These are phyloP conservation scores for Mycena maculata DNA, from an alignment of 768 basidiomycete genomes.

Conservation along the genomic window DNA sequence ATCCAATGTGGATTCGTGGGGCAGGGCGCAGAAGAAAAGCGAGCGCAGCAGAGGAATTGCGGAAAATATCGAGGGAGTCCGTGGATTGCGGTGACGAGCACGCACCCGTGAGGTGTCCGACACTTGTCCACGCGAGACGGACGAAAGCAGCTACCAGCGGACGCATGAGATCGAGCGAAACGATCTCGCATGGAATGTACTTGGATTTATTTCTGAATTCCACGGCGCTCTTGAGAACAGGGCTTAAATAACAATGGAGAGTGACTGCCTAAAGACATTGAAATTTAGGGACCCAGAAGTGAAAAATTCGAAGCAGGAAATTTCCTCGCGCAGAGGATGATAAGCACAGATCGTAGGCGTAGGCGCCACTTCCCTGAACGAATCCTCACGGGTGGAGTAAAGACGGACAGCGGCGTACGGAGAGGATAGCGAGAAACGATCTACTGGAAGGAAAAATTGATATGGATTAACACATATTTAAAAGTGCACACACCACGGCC, in stretches of 20 bases:
- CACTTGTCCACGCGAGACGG: neutral
- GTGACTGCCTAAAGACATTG: neutral
- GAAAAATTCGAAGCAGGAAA: neutral
- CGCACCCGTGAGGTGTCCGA: neutral
- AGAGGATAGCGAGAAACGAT: constrained; percentile 5
- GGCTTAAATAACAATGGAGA: neutral
- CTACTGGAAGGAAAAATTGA: constrained; percentile 1
- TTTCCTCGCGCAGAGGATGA: neutral
- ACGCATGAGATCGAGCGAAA: neutral
- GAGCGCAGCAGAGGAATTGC: neutral
- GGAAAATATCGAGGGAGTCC: neutral
- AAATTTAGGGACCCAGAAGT: neutral
- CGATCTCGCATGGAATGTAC: too few species aligned
- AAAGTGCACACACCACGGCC: neutral
- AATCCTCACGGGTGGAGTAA: constrained; percentile 1
- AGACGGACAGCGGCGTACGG: neutral
- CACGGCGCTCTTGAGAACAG: too few species aligned
- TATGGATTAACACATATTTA: neutral
- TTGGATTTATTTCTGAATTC: too few species aligned
- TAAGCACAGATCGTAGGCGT: neutral
- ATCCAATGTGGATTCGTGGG: neutral
- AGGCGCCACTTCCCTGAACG: neutral
- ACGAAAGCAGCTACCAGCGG: neutral
- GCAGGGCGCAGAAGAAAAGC: neutral
- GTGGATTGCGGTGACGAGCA: neutral